phyloP scores from a whole-genome alignment of 2,329 filamentous ascomycete genomes.

The Raffaelea deltoideospora region DNA sequence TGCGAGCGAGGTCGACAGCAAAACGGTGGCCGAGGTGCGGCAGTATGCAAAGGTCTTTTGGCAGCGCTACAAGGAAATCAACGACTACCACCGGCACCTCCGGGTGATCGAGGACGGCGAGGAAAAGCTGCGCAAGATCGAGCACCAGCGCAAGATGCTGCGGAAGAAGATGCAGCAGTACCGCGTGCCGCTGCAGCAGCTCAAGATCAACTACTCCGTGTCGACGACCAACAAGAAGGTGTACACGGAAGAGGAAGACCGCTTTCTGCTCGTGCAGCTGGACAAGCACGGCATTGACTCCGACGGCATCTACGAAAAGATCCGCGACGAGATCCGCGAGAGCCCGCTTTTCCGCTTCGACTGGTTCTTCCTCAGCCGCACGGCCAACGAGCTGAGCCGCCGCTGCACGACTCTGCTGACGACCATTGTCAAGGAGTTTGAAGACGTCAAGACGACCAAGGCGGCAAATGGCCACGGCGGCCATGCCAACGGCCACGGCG shows the following conservation, averaged over 20 bases:
- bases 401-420: slow-evolving; percentile 89
- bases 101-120: slow-evolving; percentile 85
- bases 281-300: slow-evolving; percentile 87
- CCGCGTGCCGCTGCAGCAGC: slow-evolving; percentile 90
- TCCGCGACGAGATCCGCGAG: slow-evolving; percentile 93
- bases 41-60: slow-evolving; percentile 92
- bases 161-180: slow-evolving; percentile 93
- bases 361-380: slow-evolving; percentile 97
- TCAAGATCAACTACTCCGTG: slow-evolving; percentile 98
- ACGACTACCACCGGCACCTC: slow-evolving; percentile 79
- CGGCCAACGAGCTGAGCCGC: slow-evolving; percentile 79
- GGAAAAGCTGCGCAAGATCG: slow-evolving; percentile 73
- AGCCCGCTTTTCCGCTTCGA: slow-evolving; percentile 94
- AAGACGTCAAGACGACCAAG: slow-evolving; percentile 42
- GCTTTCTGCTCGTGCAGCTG: slow-evolving; percentile 84
- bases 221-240: slow-evolving; percentile 99
- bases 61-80: slow-evolving; percentile 83
- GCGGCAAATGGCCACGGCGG: background rate
- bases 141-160: slow-evolving; percentile 84
- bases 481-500: slow-evolving; percentile 19
- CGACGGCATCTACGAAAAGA: slow-evolving; percentile 79
- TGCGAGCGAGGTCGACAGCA: slow-evolving; percentile 80
- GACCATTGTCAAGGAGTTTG: slow-evolving; percentile 89
- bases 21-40: slow-evolving; percentile 71
- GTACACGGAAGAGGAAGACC: slow-evolving; percentile 95